Percentiles rank a stretch among this genome's conserved stretches.
Conservation (phyloP, 345 rosid genomes). For the Tarenaya hassleriana region DNA sequence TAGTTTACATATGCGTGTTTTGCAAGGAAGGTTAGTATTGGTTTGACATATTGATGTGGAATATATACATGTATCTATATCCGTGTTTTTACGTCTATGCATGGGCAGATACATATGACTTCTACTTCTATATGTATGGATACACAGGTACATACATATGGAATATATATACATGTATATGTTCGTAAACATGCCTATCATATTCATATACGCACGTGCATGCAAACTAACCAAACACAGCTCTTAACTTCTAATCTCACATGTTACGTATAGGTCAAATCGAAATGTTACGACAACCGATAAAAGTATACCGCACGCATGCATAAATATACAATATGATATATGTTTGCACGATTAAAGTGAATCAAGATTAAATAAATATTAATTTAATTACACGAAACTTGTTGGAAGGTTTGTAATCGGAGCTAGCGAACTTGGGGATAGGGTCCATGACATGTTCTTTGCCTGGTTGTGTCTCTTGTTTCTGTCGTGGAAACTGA, state of each 20-base stretch:
- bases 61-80: no score
- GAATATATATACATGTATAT: not conserved
- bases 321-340: not conserved
- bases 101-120: no score
- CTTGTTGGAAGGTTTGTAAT: slow-evolving; percentile 70
- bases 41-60: no score
- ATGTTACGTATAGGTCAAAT: no score
- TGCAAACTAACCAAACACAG: no score
- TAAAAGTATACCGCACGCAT: not conserved
- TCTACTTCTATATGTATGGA: no score
- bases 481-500: slow-evolving; percentile 27
- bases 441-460: slow-evolving; percentile 58
- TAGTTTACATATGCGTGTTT: not conserved
- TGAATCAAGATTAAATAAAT: not conserved
- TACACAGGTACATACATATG: no score
- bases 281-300: no score
- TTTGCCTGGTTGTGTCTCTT: slow-evolving; percentile 62
- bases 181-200: not conserved
- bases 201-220: no score
- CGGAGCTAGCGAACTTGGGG: slow-evolving; percentile 44
- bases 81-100: no score
- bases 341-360: not conserved
- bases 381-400: slow-evolving; percentile 41
- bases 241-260: no score
- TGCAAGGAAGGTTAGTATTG: no score